Conservation (phyloP, 2,329 filamentous ascomycete species). For the Cladorrhinum sp. region DNA sequence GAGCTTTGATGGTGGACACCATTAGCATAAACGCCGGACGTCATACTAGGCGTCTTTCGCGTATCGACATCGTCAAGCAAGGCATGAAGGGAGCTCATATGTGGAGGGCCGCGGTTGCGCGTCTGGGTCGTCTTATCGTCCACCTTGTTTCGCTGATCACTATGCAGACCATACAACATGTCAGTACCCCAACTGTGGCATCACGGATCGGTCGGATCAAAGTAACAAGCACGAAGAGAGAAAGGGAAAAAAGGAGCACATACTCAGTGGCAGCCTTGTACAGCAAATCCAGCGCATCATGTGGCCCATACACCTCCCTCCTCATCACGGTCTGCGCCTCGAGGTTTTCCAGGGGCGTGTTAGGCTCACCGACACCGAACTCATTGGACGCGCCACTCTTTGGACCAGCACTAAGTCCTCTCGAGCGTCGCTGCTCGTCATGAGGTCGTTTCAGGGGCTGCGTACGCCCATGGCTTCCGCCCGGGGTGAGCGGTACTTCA, state of each 20-base stretch:
- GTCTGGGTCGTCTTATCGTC: slow-evolving; percentile 16
- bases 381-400: slow-evolving; percentile 37
- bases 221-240: background rate
- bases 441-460: slow-evolving; percentile 63
- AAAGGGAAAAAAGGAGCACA: slow-evolving; percentile 23
- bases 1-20: slow-evolving; percentile 21
- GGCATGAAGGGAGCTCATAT: slow-evolving; percentile 16
- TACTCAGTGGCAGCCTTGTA: slow-evolving; percentile 78
- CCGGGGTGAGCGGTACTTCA: slow-evolving; percentile 61
- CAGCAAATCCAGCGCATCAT: slow-evolving; percentile 86
- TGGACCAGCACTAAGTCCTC: slow-evolving; percentile 14
- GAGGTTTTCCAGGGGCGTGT: slow-evolving; percentile 61
- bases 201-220: background rate
- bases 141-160: slow-evolving; percentile 22
- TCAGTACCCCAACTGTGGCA: slow-evolving; percentile 18
- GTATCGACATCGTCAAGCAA: slow-evolving; percentile 17
- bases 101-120: slow-evolving; percentile 11
- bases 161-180: slow-evolving; percentile 8
- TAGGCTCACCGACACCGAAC: slow-evolving; percentile 51
- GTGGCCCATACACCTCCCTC: slow-evolving; percentile 78
- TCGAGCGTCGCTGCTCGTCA: slow-evolving; percentile 31
- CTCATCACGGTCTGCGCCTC: slow-evolving; percentile 65
- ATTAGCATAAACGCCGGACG: slow-evolving; percentile 20
- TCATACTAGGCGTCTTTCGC: slow-evolving; percentile 19
- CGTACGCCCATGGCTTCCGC: slow-evolving; percentile 61